Evolutionary conservation across 164 flowering plant species (phyloP).

Genomic region (Aristolochia contorta): DNA sequence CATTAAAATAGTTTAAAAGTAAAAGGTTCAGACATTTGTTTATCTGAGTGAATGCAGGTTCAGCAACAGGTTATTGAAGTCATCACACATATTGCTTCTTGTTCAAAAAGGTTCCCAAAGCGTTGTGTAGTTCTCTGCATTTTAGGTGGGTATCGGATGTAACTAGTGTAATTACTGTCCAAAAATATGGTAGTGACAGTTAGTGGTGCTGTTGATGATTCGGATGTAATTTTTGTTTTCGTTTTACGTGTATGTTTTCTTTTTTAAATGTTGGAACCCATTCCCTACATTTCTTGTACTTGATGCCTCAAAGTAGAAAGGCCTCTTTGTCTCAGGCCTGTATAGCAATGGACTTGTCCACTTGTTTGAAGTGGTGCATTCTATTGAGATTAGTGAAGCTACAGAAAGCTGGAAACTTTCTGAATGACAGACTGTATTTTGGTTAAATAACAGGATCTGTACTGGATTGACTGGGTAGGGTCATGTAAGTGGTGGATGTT

Average conservation of each 20-base stretch:
- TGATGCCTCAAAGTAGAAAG: not conserved
- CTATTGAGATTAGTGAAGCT: too few relatives aligned
- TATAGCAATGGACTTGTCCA: too few relatives aligned
- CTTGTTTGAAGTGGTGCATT: too few relatives aligned
- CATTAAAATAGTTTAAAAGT: not conserved
- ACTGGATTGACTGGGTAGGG: too few relatives aligned
- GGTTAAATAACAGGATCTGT: too few relatives aligned
- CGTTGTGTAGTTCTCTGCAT: constrained; percentile 93
- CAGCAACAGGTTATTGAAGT: constrained; percentile 94
- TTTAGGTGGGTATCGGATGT: constrained; percentile 30
- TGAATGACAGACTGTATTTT: too few relatives aligned
- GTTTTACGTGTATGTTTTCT: not conserved
- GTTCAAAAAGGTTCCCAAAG: constrained; percentile 67
- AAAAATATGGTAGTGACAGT: not conserved
- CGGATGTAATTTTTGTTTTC: not conserved
- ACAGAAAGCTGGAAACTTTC: too few relatives aligned
- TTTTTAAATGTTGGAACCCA: not conserved
- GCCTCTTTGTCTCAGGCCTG: too few relatives aligned
- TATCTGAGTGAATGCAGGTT: constrained; percentile 48
- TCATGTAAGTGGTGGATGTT: too few relatives aligned
- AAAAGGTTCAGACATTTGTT: not conserved
- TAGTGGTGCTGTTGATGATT: not conserved
- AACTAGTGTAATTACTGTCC: not conserved
- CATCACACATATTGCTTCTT: constrained; percentile 58
- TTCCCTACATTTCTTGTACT: not conserved